Evolutionary conservation across 768 basidiomycete species (phyloP).

Genomic region (Pholiota conissans): DNA sequence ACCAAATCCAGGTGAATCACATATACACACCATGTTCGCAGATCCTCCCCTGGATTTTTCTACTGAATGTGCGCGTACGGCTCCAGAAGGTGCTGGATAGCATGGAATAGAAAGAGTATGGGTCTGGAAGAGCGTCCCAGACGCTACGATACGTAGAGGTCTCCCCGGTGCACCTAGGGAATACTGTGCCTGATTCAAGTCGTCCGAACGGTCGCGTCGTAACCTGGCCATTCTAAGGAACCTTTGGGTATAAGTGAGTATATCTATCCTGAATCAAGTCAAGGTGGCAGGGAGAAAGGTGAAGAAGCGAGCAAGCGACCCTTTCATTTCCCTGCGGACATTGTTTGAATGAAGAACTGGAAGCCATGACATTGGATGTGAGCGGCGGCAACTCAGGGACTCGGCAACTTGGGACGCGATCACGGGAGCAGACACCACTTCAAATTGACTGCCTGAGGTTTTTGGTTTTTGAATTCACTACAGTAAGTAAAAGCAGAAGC

Average conservation of each 20-base stretch:
- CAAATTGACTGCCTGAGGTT: background rate
- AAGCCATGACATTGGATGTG: background rate
- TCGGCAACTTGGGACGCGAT: background rate
- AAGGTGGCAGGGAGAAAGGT: slow-evolving; percentile 3
- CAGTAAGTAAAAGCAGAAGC: too few species aligned
- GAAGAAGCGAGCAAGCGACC: background rate
- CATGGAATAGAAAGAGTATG: slow-evolving; percentile 65
- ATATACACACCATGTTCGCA: slow-evolving; percentile 50
- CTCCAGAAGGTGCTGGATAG: slow-evolving; percentile 58
- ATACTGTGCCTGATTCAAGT: slow-evolving; percentile 23
- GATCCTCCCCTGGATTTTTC: slow-evolving; percentile 68
- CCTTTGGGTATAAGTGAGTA: slow-evolving; percentile 20
- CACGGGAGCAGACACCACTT: background rate
- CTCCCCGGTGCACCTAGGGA: slow-evolving; percentile 24
- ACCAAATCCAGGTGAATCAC: background rate
- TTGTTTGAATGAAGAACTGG: background rate
- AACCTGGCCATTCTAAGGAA: slow-evolving; percentile 42
- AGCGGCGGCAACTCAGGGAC: background rate
- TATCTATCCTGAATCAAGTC: slow-evolving; percentile 9
- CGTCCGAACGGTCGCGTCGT: slow-evolving; percentile 42
- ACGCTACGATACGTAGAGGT: slow-evolving; percentile 73
- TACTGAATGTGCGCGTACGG: slow-evolving; percentile 72
- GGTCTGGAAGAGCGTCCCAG: slow-evolving; percentile 79
- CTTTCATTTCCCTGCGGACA: slow-evolving; percentile 4
- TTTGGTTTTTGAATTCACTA: background rate